Percentiles rank a stretch among this genome's conserved stretches.
These are phyloP conservation scores for Trypanosoma mega DNA, from an alignment of 208 protist genomes.

Conservation along the genomic window DNA sequence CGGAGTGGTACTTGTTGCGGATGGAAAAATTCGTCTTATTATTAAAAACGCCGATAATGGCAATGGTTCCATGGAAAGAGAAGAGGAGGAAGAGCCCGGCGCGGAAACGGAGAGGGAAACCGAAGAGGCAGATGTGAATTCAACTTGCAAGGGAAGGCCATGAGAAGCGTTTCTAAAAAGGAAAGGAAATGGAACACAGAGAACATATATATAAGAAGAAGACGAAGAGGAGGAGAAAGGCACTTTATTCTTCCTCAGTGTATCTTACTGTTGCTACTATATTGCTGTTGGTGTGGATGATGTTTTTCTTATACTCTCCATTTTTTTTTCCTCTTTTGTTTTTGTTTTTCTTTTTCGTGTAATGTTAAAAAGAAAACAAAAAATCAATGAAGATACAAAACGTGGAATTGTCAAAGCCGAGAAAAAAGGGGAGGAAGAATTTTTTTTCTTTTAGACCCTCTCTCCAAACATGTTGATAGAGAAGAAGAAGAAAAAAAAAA, in stretches of 20 bases:
- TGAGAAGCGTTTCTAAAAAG: constrained; percentile 3
- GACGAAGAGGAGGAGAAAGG: neutral
- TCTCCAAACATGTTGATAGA: no score
- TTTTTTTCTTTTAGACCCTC: neutral
- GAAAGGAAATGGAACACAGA: neutral
- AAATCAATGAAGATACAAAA: neutral
- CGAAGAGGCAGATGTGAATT: neutral
- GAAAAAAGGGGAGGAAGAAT: neutral
- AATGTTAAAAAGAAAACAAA: neutral
- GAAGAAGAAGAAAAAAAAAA: no score
- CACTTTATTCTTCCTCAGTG: neutral
- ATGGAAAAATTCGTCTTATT: constrained; percentile 88
- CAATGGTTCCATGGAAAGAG: constrained; percentile 15
- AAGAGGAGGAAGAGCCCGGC: neutral
- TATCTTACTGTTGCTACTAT: neutral
- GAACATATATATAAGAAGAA: neutral
- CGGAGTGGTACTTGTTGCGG: constrained; percentile 87
- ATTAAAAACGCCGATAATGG: constrained; percentile 84
- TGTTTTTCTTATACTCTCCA: neutral
- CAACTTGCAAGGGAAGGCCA: neutral
- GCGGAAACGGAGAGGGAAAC: constrained; percentile 46
- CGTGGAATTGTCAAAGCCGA: neutral
- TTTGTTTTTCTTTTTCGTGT: constrained; percentile 10
- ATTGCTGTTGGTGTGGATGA: neutral
- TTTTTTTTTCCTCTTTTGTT: constrained; percentile 16